phyloP scores from a whole-genome alignment of 2,329 filamentous ascomycete genomes.

The Colletotrichum musicola region DNA sequence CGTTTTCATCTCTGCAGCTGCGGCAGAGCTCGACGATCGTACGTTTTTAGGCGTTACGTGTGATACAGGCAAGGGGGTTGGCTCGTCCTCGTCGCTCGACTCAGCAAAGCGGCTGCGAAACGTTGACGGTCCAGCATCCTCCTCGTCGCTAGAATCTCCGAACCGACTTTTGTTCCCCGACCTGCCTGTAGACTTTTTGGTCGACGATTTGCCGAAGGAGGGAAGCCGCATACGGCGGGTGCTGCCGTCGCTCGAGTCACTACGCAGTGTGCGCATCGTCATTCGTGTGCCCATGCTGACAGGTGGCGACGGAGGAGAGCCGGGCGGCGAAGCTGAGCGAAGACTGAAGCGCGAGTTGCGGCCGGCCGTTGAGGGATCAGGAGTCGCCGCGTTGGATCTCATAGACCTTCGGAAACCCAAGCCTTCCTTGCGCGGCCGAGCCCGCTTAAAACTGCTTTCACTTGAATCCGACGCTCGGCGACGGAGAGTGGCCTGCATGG shows the following conservation, averaged over 20 bases:
- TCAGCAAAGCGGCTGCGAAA: constrained; percentile 75
- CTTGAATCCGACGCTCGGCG: constrained; percentile 75
- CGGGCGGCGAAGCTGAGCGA: constrained; percentile 76
- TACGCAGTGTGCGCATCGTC: constrained; percentile 59
- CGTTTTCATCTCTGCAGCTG: constrained; percentile 53
- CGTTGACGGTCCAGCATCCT: constrained; percentile 50
- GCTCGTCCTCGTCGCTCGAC: constrained; percentile 76
- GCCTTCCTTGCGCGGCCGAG: constrained; percentile 61
- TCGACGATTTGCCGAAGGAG: constrained; percentile 55
- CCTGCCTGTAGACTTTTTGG: constrained; percentile 48
- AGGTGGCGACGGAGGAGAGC: constrained; percentile 60
- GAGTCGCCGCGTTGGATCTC: constrained; percentile 62
- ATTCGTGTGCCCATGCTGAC: constrained; percentile 55
- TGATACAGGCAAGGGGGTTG: constrained; percentile 78
- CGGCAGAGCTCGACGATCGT: constrained; percentile 48
- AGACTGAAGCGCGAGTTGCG: constrained; percentile 69
- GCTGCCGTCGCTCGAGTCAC: constrained; percentile 52
- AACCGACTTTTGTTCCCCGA: constrained; percentile 66
- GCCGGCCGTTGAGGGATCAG: constrained; percentile 52
- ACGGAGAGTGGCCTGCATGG: constrained; percentile 53
- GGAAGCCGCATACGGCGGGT: constrained; percentile 56
- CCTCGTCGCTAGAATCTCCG: constrained; percentile 74
- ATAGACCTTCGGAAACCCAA: constrained; percentile 80
- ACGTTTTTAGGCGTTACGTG: constrained; percentile 58
- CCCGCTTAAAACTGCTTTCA: constrained; percentile 85